Evolutionary conservation across 2,329 filamentous ascomycete genomes (phyloP).

Genomic region (Trichoderma breve): DNA sequence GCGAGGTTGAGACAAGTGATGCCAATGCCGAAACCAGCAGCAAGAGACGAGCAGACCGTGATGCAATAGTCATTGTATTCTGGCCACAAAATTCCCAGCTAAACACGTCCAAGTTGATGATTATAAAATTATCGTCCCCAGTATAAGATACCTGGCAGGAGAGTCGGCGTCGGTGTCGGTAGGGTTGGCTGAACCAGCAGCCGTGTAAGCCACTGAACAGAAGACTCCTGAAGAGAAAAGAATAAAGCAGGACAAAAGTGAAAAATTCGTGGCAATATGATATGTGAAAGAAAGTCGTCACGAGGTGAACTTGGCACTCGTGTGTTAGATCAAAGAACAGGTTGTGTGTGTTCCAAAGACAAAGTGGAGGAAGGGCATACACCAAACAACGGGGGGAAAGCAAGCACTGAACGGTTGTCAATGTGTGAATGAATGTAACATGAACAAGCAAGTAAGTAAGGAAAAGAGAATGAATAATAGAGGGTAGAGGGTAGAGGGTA

Average conservation of each 20-base stretch:
- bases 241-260: not conserved
- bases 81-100: not conserved
- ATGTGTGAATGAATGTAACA: conserved; percentile 5
- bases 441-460: conserved; percentile 9
- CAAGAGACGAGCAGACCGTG: conserved; percentile 16
- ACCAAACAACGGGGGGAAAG: not conserved
- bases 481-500: not conserved
- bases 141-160: not conserved
- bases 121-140: not conserved
- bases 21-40: conserved; percentile 20
- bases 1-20: conserved; percentile 20
- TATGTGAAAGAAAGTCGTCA: conserved; percentile 8
- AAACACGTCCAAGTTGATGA: not conserved
- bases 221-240: not conserved
- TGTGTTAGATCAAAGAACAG: conserved; percentile 12
- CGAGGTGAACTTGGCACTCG: not conserved
- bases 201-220: not conserved
- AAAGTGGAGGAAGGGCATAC: conserved; percentile 1
- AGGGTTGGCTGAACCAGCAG: not conserved
- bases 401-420: not conserved
- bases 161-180: not conserved
- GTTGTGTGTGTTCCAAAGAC: conserved; percentile 1
- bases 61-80: not conserved
- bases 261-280: not conserved
- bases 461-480: not conserved